Percentiles rank a stretch among this genome's conserved stretches.
These are phyloP conservation scores for Ustilago cynodontis DNA, from an alignment of 1,284 basidiomycete genomes.

Conservation along the genomic window DNA sequence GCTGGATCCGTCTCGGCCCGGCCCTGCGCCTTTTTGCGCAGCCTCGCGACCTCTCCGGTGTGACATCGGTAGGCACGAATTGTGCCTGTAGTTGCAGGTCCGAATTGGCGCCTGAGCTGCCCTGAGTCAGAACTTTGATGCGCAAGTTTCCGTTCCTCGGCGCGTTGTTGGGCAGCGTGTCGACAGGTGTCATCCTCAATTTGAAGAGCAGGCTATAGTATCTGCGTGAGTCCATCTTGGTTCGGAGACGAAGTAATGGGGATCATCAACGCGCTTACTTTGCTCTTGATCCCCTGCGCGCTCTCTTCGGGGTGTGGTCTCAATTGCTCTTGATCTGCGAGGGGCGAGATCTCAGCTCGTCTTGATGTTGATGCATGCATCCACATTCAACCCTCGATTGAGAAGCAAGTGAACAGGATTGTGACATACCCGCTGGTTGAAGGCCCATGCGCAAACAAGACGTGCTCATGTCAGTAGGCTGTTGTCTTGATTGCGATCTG, in stretches of 20 bases:
- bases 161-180: neutral
- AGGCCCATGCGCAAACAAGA: neutral
- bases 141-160: neutral
- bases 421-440: neutral
- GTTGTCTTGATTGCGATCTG: neutral
- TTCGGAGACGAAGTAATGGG: neutral
- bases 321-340: neutral
- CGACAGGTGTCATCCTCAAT: slow-evolving; percentile 5
- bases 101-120: neutral
- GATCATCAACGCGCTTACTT: neutral
- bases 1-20: neutral
- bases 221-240: neutral
- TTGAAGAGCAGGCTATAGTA: too few species aligned
- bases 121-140: neutral
- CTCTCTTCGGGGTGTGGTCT: neutral
- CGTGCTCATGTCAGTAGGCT: too few species aligned
- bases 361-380: slow-evolving; percentile 4
- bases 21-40: neutral
- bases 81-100: neutral
- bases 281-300: neutral
- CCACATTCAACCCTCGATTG: neutral
- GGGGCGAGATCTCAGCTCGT: too few species aligned
- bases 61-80: neutral
- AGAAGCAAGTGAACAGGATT: too few species aligned
- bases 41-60: neutral